Percentiles rank a stretch among this genome's conserved stretches.
Evolutionary conservation across 495 filamentous ascomycete species (phyloP).

Genomic region (Astrothelium macrocarpum): DNA sequence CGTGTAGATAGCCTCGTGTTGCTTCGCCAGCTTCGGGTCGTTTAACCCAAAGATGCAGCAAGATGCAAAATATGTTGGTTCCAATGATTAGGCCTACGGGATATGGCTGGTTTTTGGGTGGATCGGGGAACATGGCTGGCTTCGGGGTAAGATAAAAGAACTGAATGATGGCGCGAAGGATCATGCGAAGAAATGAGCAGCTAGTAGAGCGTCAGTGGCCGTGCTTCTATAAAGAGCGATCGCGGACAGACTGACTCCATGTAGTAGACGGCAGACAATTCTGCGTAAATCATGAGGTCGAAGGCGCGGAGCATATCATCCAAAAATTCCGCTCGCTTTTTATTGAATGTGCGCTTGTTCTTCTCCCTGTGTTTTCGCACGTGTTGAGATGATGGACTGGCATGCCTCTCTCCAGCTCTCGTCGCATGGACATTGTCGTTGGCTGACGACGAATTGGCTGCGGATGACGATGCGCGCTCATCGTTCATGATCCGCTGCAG

Average conservation of each 20-base stretch:
- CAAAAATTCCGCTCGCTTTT: slow-evolving; percentile 53
- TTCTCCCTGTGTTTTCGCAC: slow-evolving; percentile 19
- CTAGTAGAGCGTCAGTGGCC: slow-evolving; percentile 37
- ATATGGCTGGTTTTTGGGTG: slow-evolving; percentile 47
- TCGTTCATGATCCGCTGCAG: slow-evolving; percentile 45
- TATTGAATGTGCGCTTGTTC: slow-evolving; percentile 37
- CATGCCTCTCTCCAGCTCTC: slow-evolving; percentile 6
- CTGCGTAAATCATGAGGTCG: slow-evolving; percentile 71
- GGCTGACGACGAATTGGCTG: slow-evolving; percentile 22
- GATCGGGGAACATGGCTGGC: slow-evolving; percentile 53
- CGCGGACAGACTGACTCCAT: slow-evolving; percentile 58
- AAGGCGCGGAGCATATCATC: slow-evolving; percentile 60
- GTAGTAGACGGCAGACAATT: slow-evolving; percentile 77
- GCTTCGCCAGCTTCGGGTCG: slow-evolving; percentile 62
- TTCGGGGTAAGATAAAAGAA: slow-evolving; percentile 73
- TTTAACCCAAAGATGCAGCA: slow-evolving; percentile 55
- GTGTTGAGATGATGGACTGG: slow-evolving; percentile 6
- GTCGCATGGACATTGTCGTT: slow-evolving; percentile 24
- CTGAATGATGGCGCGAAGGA: slow-evolving; percentile 61
- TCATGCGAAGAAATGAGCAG: slow-evolving; percentile 65
- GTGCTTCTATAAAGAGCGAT: slow-evolving; percentile 11
- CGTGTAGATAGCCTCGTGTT: slow-evolving; percentile 72
- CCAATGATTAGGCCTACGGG: slow-evolving; percentile 55
- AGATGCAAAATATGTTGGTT: slow-evolving; percentile 61
- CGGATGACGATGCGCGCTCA: slow-evolving; percentile 49